These are phyloP conservation scores for Aspergillus fumigatus DNA, from an alignment of 2,329 filamentous ascomycete genomes.

Conservation along the genomic window DNA sequence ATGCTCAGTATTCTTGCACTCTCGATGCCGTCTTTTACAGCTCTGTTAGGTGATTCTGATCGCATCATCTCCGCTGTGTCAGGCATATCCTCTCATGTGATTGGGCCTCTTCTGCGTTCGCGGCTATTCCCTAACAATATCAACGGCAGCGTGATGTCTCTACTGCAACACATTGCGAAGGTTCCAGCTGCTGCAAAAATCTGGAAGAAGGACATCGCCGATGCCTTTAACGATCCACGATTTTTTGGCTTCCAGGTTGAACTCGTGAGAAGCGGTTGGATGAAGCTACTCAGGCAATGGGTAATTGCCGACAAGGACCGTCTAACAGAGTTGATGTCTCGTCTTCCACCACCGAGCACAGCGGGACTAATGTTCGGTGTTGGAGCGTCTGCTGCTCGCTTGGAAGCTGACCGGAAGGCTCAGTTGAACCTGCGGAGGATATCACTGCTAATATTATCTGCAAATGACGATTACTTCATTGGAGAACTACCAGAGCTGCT, in stretches of 20 bases:
- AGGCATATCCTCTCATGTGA: conserved; percentile 76
- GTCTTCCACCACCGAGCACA: conserved; percentile 78
- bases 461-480: conserved; percentile 73
- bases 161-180: conserved; percentile 73
- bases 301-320: conserved; percentile 80
- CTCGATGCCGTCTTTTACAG: conserved; percentile 74
- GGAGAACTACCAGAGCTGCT: conserved; percentile 68
- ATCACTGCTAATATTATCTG: conserved; percentile 72
- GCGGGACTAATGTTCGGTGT: conserved; percentile 99
- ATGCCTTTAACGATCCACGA: conserved; percentile 83
- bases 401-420: conserved; percentile 92
- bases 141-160: conserved; percentile 62
- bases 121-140: conserved; percentile 85
- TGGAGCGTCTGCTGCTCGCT: conserved; percentile 82
- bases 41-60: conserved; percentile 80
- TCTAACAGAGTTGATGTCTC: conserved; percentile 72
- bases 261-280: conserved; percentile 70
- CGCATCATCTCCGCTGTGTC: conserved; percentile 72
- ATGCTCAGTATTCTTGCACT: conserved; percentile 73
- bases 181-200: conserved; percentile 76
- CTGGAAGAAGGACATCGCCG: conserved; percentile 88
- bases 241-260: conserved; percentile 71
- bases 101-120: conserved; percentile 75
- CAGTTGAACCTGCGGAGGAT: conserved; percentile 85
- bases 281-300: conserved; percentile 81